These are phyloP conservation scores for Nidula microcarpa DNA, from an alignment of 768 basidiomycete species.

Conservation along the genomic window DNA sequence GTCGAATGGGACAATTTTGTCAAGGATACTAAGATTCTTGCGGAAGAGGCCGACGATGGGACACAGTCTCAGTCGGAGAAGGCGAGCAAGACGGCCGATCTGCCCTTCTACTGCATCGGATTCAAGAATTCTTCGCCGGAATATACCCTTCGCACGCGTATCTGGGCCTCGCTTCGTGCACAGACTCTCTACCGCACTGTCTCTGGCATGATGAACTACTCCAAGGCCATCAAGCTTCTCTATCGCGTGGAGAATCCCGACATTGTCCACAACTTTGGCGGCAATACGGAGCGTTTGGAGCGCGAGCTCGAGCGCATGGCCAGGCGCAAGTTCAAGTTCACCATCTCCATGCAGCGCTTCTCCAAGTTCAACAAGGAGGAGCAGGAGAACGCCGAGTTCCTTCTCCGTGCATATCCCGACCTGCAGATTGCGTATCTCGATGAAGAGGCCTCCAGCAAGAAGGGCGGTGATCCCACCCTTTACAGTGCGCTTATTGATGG, in stretches of 20 bases:
- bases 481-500: constrained; percentile 97
- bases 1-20: constrained; percentile 99
- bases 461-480: constrained; percentile 82
- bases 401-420: constrained; percentile 96
- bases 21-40: constrained; percentile 98
- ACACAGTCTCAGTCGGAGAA: constrained; percentile 64
- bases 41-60: constrained; percentile 80
- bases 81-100: constrained; percentile 75
- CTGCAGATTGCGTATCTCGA: constrained; percentile 98
- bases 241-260: constrained; percentile 99
- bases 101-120: constrained; percentile 99
- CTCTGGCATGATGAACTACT: constrained; percentile 99
- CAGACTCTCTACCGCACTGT: constrained; percentile 99
- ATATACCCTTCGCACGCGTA: constrained; percentile 97
- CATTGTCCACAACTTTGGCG: constrained; percentile 93
- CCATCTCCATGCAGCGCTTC: constrained; percentile 98
- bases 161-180: constrained; percentile 97
- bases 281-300: constrained; percentile 94
- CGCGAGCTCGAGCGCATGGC: constrained; percentile 97
- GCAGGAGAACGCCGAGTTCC: constrained; percentile 96
- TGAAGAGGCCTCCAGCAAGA: constrained; percentile 88
- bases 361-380: constrained; percentile 99
- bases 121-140: constrained; percentile 99
- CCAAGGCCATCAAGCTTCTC: constrained; percentile 98
- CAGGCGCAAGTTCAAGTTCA: constrained; percentile 96